Evolutionary conservation across 2,329 filamentous ascomycete species (phyloP).

Genomic region (Ophiostoma ulmi): DNA sequence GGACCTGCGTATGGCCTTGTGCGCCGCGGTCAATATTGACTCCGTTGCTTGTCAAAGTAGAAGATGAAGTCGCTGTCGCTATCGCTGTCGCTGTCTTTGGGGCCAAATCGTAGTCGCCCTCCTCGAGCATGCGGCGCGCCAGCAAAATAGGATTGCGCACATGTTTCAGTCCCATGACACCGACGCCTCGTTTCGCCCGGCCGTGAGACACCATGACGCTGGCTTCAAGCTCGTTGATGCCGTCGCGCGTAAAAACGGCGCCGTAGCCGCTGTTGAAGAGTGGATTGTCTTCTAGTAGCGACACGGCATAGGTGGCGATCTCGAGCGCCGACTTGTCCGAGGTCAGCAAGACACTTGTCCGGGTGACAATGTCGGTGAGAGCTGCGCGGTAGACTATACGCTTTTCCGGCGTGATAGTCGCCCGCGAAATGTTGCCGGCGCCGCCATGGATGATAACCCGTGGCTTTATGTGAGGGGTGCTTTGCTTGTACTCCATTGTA

Average conservation of each 20-base stretch:
- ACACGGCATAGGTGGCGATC: conserved; percentile 68
- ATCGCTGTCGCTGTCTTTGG: background rate
- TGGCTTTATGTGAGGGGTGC: conserved; percentile 39
- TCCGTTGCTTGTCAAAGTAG: background rate
- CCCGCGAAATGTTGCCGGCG: conserved; percentile 62
- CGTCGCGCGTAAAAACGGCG: conserved; percentile 79
- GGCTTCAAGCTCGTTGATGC: conserved; percentile 79
- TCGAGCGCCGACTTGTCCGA: conserved; percentile 53
- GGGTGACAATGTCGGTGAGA: conserved; percentile 54
- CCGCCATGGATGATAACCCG: conserved; percentile 68
- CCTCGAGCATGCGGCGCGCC: conserved; percentile 64
- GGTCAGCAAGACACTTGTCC: conserved; percentile 26
- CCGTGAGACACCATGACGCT: conserved; percentile 78
- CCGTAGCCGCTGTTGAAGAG: conserved; percentile 82
- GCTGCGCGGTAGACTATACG: conserved; percentile 56
- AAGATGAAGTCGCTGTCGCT: background rate
- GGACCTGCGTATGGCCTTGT: conserved; percentile 46
- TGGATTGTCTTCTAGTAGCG: conserved; percentile 69
- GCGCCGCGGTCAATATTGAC: conserved; percentile 34
- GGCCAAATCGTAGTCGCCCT: conserved; percentile 55
- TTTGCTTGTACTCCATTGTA: conserved; percentile 10
- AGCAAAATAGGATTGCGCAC: conserved; percentile 78
- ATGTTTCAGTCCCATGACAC: conserved; percentile 64
- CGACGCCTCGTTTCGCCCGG: conserved; percentile 68
- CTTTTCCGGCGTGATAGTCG: conserved; percentile 52